Base-by-base conservation (phyloP, 352 stramenopile species). In the Pythium aristosporum region DNA sequence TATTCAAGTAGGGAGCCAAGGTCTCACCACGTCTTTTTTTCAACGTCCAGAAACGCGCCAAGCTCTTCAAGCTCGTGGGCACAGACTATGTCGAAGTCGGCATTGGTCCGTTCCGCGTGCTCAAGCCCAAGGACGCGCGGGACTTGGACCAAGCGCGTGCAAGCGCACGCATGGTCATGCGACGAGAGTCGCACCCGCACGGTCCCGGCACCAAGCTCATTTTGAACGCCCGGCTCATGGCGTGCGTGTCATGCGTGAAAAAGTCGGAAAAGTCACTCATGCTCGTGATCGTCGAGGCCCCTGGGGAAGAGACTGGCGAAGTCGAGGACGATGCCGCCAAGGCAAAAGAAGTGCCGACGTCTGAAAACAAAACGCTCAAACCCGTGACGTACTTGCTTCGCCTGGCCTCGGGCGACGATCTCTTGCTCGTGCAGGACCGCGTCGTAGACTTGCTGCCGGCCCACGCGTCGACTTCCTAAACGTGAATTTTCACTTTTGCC, bases 221-320 rank as follows among this genome's bases (percentile, higher is more conserved):
- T 42, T 66, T 93, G 61, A 93, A 93, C 61, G 74, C 76, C 11
- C 76, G 79, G 7, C 73, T 93, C 55, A 74, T 68, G 25, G 83
- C 84, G 36, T 91, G 76, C 55, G 50, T 90, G 54, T 46, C 83
- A 37, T 89, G 74, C 39, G 77, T 88, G 32, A 77, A 82, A 61
- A 91, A 91, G 70, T 83, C 83, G 64, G 81, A 92, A 57, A 92
- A 92, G 62, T 77, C 84, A 56, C 76, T 92, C 71, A 69, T 89
- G 49, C 50, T 91, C 44, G 81, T 82, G 32, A 65, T 92, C 53
- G 68, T 89, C 47, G 80, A 92, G 62, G 71, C 68, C 18, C 20
- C 54, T 18, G 50, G 20, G 7, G 48, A 55, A 13, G 52, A 54
- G 18, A 30, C 23, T 11, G 54, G 10, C 12, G 71, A 56, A 13